Base-by-base conservation (phyloP, 208 protist species). In the Entamoeba moshkovskii region DNA sequence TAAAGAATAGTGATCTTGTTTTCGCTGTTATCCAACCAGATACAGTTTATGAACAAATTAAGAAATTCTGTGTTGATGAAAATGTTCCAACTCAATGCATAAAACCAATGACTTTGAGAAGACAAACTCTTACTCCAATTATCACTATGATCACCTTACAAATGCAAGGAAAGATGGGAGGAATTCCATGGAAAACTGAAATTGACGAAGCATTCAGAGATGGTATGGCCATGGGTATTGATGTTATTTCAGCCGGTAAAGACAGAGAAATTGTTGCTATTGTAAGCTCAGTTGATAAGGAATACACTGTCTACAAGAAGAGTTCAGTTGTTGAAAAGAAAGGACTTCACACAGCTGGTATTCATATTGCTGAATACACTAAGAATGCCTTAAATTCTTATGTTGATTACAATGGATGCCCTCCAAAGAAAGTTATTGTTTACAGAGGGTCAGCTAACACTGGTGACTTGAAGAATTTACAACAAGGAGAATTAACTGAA, bases 311-410 rank as follows among this genome's bases (percentile, higher is more conserved):
- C n/a, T 85, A 85, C 25, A 85, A 85, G 15, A 85, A 85, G 59
- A 85, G 33, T 38, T 85, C 59, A 85, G 59, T 85, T 85, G 59
- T 85, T 85, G 59, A 85, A 85, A 85, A 85, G 59, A 85, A 85
- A 38, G 59, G 59, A 85, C 59, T 85, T 38, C 59, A 85, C n/a
- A 29, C 33, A 13, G 33, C 29, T 38, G 59, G 59, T 8, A 85
- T 85, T 85, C 59, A 85, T 38, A 85, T 85, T 85, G 59, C 8
- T 33, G 59, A 85, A 38, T 85, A 33, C 25, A 85, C n/a, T 11
- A 85, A 38, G 33, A 38, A 85, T 13, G 59, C 59, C 8, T 29
- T 85, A 33, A 22, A 85, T 13, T 29, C 22, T 13, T 85, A 85
- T 38, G n/a, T 11, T 29, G 33, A 85, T 33, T 42, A 42, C 8